Percentiles rank a stretch among this genome's conserved stretches.
Conservation (phyloP, 495 filamentous ascomycete genomes). For the Filosporella fistucella region DNA sequence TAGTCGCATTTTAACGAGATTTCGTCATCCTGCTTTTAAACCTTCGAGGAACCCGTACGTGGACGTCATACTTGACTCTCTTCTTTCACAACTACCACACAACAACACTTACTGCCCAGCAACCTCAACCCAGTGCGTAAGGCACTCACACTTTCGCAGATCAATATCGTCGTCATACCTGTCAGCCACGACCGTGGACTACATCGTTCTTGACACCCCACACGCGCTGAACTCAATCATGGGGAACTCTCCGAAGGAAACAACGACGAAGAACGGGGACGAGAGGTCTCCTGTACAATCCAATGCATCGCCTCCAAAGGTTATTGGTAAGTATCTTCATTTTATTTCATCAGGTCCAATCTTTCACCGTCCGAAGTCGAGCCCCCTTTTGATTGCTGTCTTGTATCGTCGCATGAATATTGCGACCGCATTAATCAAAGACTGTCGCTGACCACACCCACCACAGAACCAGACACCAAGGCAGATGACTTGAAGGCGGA, state of each 20-base stretch:
- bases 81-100: too few species aligned
- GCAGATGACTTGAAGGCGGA: slow-evolving; percentile 4
- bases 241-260: slow-evolving; percentile 17
- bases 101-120: too few species aligned
- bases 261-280: slow-evolving; percentile 15
- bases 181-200: too few species aligned
- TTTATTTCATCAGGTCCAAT: not conserved
- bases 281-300: slow-evolving; percentile 18
- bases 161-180: too few species aligned
- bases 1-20: too few species aligned
- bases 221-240: slow-evolving; percentile 15
- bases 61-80: too few species aligned
- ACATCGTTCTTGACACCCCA: too few species aligned
- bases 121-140: too few species aligned
- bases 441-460: not conserved
- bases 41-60: too few species aligned
- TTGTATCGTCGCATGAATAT: not conserved
- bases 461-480: slow-evolving; percentile 5
- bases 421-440: not conserved
- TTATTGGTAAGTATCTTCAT: slow-evolving; percentile 4
- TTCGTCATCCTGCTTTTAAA: too few species aligned
- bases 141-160: too few species aligned
- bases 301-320: slow-evolving; percentile 8
- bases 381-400: not conserved
- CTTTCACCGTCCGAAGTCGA: not conserved